Base-by-base conservation (phyloP, 2,329 filamentous ascomycete genomes). In the Fusarium sp. region DNA sequence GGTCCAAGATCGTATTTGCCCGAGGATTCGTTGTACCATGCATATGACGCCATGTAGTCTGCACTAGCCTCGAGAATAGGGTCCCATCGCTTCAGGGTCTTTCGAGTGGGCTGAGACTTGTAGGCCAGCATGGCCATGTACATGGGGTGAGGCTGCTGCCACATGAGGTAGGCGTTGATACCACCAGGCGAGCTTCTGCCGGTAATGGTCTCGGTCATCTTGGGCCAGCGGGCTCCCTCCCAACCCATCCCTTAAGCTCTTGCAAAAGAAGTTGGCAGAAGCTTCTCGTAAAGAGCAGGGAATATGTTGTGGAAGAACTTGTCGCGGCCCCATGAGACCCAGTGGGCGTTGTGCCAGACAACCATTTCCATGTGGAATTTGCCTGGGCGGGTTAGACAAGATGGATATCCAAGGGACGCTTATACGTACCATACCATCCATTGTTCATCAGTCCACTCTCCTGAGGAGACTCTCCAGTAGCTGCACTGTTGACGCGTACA, bases 111-210 rank as follows among this genome's bases (percentile, higher is more conserved):
- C 6, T 69, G 64, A 0, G 74, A 63, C 53, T 79, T 75, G 33
- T 77, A 77, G 2, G 78, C 86, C 20, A 86, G 79, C 77, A 90
- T 88, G 0, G 89, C 89, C 73, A 91, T 89, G 75, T 88, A 89
- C 83, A 91, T 87, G 0, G 87, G 84, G 76, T 91, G 89, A 9
- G 88, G 89, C 73, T 75, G 89, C 73, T 91, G 89, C 89, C 89
- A 91, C 65, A 91, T 87, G 4, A 92, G 81, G 2, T 91, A 80
- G 11, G 85, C 86, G 77, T 91, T 91, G 76, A 91, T 91, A 70
- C 89, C 87, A 3, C 90, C 89, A 1, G 89, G 77, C 0, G 76
- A 77, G 16, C 76, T 79, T 10, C 66, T 61, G 0, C 75, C 77
- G 0, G 73, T 78, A 0, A 69, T 55, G 0, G 72, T 57, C 10